A percentile compares a stretch with the other conserved stretches of the same genome.
These are phyloP conservation scores for Pyricularia pennisetigena DNA, from an alignment of 2,329 filamentous ascomycete species.

Conservation along the genomic window DNA sequence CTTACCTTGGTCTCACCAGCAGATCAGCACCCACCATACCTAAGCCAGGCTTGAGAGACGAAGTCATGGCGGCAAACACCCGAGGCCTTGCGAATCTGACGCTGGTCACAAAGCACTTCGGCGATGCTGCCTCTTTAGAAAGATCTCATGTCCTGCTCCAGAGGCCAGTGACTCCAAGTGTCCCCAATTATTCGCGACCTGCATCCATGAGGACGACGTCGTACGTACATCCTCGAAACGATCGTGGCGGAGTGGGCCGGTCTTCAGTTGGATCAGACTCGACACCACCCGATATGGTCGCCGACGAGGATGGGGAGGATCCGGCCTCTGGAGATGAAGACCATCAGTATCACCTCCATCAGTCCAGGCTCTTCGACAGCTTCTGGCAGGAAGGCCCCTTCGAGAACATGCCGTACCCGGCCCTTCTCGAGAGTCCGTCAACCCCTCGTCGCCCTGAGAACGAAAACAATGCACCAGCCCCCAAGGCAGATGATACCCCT, in stretches of 20 bases:
- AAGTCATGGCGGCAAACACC: background rate
- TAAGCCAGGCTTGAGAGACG: background rate
- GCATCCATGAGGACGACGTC: background rate
- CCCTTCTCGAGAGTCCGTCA: conserved; percentile 2
- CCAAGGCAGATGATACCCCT: background rate
- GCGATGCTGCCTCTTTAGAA: background rate
- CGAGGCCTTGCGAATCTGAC: conserved; percentile 5
- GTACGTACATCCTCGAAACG: background rate
- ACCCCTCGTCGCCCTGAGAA: background rate
- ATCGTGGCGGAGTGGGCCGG: background rate
- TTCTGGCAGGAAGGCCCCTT: conserved; percentile 4
- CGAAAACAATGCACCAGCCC: background rate
- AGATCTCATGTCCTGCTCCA: background rate
- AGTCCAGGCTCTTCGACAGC: conserved; percentile 3
- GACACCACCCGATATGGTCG: conserved; percentile 1
- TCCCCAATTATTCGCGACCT: conserved; percentile 4
- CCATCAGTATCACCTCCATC: conserved; percentile 3
- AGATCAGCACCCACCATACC: background rate
- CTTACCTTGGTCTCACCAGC: background rate
- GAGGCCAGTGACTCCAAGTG: background rate
- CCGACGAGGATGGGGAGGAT: conserved; percentile 1
- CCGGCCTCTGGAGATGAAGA: background rate
- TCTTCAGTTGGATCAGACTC: conserved; percentile 5
- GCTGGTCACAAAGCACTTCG: conserved; percentile 4
- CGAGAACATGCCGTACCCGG: conserved; percentile 2